Conservation (phyloP, 2,329 filamentous ascomycete genomes). For the Claviceps sorghi region DNA sequence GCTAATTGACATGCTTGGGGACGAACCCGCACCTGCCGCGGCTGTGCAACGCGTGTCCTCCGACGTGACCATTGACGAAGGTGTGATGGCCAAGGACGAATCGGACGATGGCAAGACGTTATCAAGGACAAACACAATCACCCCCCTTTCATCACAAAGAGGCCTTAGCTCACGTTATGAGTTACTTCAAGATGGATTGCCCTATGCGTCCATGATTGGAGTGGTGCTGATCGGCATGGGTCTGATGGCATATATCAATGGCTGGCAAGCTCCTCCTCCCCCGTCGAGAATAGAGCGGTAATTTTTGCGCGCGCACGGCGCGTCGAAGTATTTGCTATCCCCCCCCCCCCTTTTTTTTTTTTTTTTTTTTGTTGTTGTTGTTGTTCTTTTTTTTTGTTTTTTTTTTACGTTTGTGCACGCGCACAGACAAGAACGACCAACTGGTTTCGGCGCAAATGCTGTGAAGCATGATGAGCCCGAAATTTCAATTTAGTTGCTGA, state of each 20-base stretch:
- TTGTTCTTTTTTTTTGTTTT: too few relatives aligned
- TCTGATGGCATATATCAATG: conserved; percentile 75
- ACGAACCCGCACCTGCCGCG: neutral
- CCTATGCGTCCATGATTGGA: conserved; percentile 69
- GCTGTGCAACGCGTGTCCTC: neutral
- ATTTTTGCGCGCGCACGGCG: conserved; percentile 2
- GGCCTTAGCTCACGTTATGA: conserved; percentile 28
- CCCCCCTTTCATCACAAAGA: conserved; percentile 25
- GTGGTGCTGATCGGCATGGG: conserved; percentile 71
- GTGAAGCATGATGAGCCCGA: neutral
- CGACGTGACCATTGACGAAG: conserved; percentile 1
- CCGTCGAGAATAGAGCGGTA: conserved; percentile 18
- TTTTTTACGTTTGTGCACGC: neutral
- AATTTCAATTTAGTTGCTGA: neutral
- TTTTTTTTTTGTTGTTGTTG: too few relatives aligned
- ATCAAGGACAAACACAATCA: conserved; percentile 36
- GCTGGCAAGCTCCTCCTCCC: conserved; percentile 45
- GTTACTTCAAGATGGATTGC: conserved; percentile 39
- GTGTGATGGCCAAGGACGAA: conserved; percentile 17
- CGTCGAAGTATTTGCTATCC: neutral
- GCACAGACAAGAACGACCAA: neutral
- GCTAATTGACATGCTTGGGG: conserved; percentile 6
- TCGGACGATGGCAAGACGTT: conserved; percentile 26
- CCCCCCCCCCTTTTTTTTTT: neutral
- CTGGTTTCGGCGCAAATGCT: neutral